Evolutionary conservation across 768 basidiomycete genomes (phyloP).

Genomic region (Tulasnella sp.): DNA sequence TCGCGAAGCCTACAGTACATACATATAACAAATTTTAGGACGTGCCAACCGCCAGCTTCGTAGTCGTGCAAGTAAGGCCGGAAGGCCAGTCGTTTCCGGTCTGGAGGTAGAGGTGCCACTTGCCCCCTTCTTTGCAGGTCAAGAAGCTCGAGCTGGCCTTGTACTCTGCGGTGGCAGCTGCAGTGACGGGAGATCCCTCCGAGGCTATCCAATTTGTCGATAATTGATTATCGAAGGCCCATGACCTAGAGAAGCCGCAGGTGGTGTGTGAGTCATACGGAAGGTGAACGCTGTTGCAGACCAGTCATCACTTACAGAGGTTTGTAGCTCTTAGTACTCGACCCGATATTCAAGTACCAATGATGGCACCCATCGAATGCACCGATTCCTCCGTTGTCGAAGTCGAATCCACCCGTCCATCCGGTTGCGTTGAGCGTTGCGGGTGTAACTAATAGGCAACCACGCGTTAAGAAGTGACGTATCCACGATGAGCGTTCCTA

Average conservation of each 20-base stretch:
- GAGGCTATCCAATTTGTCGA: too few species aligned
- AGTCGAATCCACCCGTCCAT: not conserved
- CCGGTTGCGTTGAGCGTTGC: not conserved
- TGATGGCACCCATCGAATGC: conserved; percentile 17
- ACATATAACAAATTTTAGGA: not conserved
- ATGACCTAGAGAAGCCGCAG: too few species aligned
- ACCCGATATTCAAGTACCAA: conserved; percentile 4
- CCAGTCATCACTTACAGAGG: not conserved
- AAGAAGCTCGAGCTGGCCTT: conserved; percentile 4
- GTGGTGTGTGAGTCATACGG: too few species aligned
- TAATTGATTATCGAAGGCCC: too few species aligned
- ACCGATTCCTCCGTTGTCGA: conserved; percentile 6
- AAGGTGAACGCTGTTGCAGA: too few species aligned
- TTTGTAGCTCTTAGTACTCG: not conserved
- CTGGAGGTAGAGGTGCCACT: conserved; percentile 25
- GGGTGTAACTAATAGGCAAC: too few species aligned
- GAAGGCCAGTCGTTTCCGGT: not conserved
- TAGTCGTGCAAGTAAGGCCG: not conserved
- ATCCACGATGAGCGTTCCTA: too few species aligned
- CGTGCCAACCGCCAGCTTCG: not conserved
- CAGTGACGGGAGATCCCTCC: too few species aligned
- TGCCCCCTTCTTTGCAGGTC: not conserved
- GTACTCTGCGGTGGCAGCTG: not conserved
- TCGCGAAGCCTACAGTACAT: not conserved
- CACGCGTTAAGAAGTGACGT: too few species aligned